Base-by-base conservation (phyloP, 2,329 filamentous ascomycete species). In the Fusarium succisae region DNA sequence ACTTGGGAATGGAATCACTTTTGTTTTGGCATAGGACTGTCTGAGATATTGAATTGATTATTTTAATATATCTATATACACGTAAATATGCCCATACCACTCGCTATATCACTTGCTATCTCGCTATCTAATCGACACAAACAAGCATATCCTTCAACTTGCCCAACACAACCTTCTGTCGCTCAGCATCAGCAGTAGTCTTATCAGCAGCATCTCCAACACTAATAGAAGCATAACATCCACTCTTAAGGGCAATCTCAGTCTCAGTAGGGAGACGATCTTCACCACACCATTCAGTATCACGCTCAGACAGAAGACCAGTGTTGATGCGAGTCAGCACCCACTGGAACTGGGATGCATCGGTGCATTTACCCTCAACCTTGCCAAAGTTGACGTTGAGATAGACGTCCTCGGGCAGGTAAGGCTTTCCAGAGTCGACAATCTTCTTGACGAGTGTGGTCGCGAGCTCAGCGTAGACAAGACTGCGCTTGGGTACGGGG, bases 341-440 rank as follows among this genome's bases (percentile, higher is more conserved):
- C 80, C 89, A 94, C 75, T 87, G 86, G 84, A 92, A 92, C 61
- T 91, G 82, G 37, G 82, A 82, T 0, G 86, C 80, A 28, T 83
- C 82, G 18, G 82, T 85, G 82, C 92, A 93, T 58, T 80, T 79
- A 1, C 79, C 84, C 11, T 82, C 80, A 5, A 89, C 87, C 65
- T 84, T 80, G 10, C 90, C 89, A 76, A 92, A 92, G 82, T 94
- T 94, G 75, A 94, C 91, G 74, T 93, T 94, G 38, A 94, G 85
- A 79, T 87, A 93, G 41, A 89, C 85, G 51, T 87, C 85, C 0
- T 83, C 76, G 0, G 92, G 91, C 8, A 94, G 84, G 77, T 92
- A 93, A 0, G 92, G 92, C 44, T 84, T 84, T 44, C 90, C 90
- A 1, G 87, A 85, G 4, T 80, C 84, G 35, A 92, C 78, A 44